These are phyloP conservation scores for Closterium sp. DNA, from an alignment of 139 green algal genomes.

Conservation along the genomic window DNA sequence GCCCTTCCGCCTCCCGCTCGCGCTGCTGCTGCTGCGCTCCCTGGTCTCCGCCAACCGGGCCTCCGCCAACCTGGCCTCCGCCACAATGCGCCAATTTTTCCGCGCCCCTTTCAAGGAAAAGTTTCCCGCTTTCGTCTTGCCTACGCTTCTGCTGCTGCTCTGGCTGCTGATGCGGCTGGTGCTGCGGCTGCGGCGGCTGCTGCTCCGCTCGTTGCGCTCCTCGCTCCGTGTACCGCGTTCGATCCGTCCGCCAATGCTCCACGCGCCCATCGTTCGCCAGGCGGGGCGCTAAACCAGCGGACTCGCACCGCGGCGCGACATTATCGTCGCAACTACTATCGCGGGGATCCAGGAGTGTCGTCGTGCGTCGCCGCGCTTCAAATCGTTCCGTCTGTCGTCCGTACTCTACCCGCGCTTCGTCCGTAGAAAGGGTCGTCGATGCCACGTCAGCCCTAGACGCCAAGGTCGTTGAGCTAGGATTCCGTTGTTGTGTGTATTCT, in stretches of 20 bases:
- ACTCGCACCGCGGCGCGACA: neutral
- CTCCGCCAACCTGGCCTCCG: neutral
- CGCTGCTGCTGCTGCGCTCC: neutral
- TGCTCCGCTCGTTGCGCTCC: neutral
- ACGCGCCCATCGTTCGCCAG: neutral
- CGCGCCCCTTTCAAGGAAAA: neutral
- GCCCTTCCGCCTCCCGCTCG: neutral
- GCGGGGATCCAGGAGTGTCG: neutral
- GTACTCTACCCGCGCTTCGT: neutral
- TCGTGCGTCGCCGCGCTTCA: neutral
- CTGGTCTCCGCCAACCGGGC: neutral
- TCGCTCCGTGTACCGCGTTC: neutral
- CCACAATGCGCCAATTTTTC: neutral
- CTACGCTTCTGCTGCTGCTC: neutral
- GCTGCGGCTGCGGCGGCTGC: no score
- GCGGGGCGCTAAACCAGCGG: neutral
- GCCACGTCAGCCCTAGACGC: neutral
- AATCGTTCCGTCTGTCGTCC: neutral
- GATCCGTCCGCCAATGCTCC: neutral
- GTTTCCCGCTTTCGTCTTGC: neutral
- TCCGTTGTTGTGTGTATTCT: neutral
- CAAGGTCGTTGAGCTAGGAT: neutral
- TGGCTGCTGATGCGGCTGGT: neutral
- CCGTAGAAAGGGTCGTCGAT: no score
- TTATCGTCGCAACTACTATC: neutral